Evolutionary conservation across 2,329 filamentous ascomycete species (phyloP).

Genomic region (Graphium sp.): DNA sequence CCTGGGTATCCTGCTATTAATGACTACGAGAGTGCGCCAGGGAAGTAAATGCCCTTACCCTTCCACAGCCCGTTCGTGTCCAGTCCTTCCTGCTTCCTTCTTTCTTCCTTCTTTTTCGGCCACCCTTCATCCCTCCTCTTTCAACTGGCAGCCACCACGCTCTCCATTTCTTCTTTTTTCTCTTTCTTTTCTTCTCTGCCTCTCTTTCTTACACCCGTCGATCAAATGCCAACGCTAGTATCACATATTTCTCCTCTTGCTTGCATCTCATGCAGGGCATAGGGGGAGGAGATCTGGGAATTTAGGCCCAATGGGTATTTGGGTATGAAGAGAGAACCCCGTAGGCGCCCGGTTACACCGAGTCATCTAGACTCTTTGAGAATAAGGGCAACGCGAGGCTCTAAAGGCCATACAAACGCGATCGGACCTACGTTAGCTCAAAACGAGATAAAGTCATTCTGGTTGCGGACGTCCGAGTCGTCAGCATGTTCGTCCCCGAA

Average conservation of each 20-base stretch:
- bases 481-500: slow-evolving; percentile 35
- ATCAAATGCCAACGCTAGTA: neutral
- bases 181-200: slow-evolving; percentile 5
- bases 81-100: too few relatives aligned
- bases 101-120: slow-evolving; percentile 5
- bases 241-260: slow-evolving; percentile 2
- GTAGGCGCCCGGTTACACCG: neutral
- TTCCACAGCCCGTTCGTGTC: too few relatives aligned
- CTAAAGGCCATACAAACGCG: neutral
- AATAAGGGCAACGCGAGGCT: neutral
- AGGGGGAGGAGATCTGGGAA: neutral
- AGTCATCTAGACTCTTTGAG: too few relatives aligned
- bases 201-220: slow-evolving; percentile 1
- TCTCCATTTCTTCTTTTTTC: slow-evolving; percentile 5
- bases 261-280: slow-evolving; percentile 3
- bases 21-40: too few relatives aligned
- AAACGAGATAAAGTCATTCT: slow-evolving; percentile 40
- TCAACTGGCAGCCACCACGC: too few relatives aligned
- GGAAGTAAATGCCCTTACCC: too few relatives aligned
- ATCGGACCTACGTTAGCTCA: slow-evolving; percentile 9
- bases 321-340: too few relatives aligned
- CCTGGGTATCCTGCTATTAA: too few relatives aligned
- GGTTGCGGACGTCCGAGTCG: slow-evolving; percentile 36
- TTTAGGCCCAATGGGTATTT: neutral
- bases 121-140: slow-evolving; percentile 6